Conservation (phyloP, 129 eudicot species). For the Flaveria bidentis region DNA sequence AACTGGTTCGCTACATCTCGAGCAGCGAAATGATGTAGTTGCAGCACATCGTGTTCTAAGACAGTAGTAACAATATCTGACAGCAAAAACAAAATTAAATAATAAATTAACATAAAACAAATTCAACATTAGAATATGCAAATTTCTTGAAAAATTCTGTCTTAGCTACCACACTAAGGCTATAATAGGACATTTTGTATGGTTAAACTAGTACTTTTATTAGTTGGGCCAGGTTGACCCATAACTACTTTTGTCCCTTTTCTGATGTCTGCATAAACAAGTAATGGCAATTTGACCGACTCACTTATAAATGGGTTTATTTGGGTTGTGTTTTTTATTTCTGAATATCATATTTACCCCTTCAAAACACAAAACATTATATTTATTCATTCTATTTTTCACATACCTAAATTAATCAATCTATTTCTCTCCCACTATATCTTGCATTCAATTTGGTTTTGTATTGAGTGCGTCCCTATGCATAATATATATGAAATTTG, state of each 20-base stretch:
- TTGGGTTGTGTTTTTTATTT: neutral
- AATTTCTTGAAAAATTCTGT: neutral
- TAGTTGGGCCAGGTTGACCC: neutral
- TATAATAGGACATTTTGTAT: too few relatives aligned
- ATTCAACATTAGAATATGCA: neutral
- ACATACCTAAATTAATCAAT: neutral
- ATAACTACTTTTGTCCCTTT: neutral
- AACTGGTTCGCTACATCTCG: constrained; percentile 81
- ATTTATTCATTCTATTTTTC: neutral
- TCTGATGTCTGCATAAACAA: neutral
- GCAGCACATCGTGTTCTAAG: constrained; percentile 94
- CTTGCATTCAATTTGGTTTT: too few relatives aligned
- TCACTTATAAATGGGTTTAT: neutral
- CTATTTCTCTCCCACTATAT: neutral
- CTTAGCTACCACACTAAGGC: neutral
- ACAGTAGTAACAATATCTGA: constrained; percentile 60
- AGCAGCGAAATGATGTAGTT: constrained; percentile 69
- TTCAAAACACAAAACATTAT: neutral
- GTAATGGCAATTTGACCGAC: neutral
- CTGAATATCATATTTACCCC: neutral
- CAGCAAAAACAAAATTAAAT: neutral
- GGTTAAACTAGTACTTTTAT: neutral
- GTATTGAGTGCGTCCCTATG: too few relatives aligned
- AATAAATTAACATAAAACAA: neutral
- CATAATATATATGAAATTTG: neutral